Conservation (phyloP, 179 eudicot genomes). For the Vitellaria paradoxa region DNA sequence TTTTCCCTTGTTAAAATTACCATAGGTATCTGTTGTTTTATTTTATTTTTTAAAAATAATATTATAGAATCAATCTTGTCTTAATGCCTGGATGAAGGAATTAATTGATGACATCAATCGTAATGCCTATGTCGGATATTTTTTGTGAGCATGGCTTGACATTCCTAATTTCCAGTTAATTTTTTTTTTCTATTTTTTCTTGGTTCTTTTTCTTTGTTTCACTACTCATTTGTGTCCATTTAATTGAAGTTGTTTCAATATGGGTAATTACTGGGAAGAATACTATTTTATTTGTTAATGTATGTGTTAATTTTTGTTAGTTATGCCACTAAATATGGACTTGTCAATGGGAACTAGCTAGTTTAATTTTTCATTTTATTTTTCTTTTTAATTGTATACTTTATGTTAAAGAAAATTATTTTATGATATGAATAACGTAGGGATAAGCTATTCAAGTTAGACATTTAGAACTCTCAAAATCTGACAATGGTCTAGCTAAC, state of each 20-base stretch:
- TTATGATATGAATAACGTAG: no score
- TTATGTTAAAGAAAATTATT: no score
- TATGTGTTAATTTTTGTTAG: not conserved
- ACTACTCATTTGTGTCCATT: not conserved
- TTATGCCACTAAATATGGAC: not conserved
- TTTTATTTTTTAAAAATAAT: no score
- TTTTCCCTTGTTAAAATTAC: no score
- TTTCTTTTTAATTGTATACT: no score
- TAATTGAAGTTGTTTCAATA: not conserved
- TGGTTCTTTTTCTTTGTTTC: not conserved
- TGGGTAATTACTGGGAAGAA: not conserved
- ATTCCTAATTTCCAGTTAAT: not conserved
- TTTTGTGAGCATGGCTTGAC: not conserved
- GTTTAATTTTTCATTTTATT: no score
- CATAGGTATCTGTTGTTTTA: no score
- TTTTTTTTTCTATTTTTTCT: not conserved
- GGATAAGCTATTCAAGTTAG: no score
- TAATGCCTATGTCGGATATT: not conserved
- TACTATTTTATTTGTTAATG: not conserved
- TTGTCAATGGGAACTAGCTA: not conserved
- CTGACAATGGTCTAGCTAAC: no score
- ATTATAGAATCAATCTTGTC: slow-evolving; percentile 15
- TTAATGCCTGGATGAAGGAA: slow-evolving; percentile 13
- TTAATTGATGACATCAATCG: slow-evolving; percentile 12
- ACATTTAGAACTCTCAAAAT: no score